phyloP scores from a whole-genome alignment of 805 yeast genomes.

The Candida manassasensis region DNA sequence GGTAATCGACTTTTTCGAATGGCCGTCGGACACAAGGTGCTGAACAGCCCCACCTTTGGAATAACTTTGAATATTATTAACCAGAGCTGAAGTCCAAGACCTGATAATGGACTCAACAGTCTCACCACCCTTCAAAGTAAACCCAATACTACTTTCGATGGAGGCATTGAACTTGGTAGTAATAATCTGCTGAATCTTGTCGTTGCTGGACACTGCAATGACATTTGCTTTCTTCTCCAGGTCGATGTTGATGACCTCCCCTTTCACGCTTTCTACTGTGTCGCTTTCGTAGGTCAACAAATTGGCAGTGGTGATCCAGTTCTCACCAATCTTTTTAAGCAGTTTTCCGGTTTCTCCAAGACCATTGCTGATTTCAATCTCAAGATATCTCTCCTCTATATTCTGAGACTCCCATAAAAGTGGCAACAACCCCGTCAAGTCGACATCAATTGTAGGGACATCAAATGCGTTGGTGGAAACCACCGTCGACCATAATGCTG shows the following conservation, averaged over 20 bases:
- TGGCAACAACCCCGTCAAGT: constrained; percentile 67
- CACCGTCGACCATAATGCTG: constrained; percentile 76
- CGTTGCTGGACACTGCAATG: constrained; percentile 31
- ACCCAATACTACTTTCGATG: constrained; percentile 31
- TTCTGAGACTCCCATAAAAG: constrained; percentile 50
- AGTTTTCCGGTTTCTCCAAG: constrained; percentile 27
- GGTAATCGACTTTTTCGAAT: constrained; percentile 15
- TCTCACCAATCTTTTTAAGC: constrained; percentile 32
- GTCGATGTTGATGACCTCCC: constrained; percentile 28
- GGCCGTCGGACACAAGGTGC: constrained; percentile 21
- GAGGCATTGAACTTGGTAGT: constrained; percentile 28
- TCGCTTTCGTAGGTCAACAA: constrained; percentile 50
- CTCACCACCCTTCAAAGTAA: constrained; percentile 36
- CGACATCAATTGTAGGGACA: constrained; percentile 63
- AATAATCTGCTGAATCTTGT: constrained; percentile 35
- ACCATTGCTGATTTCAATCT: constrained; percentile 53
- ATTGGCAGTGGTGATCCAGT: constrained; percentile 61
- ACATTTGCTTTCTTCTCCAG: constrained; percentile 21
- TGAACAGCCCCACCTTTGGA: constrained; percentile 38
- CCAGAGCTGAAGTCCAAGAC: constrained; percentile 23
- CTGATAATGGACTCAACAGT: constrained; percentile 23
- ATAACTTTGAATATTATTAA: constrained; percentile 37
- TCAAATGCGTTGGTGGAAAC: constrained; percentile 75
- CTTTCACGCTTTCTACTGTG: constrained; percentile 34
- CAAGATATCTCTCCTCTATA: constrained; percentile 26